Evolutionary conservation across 1,284 basidiomycete species (phyloP), one percentile per base, ranked within the genome.

Genomic region (Ganoderma resinaceum): DNA sequence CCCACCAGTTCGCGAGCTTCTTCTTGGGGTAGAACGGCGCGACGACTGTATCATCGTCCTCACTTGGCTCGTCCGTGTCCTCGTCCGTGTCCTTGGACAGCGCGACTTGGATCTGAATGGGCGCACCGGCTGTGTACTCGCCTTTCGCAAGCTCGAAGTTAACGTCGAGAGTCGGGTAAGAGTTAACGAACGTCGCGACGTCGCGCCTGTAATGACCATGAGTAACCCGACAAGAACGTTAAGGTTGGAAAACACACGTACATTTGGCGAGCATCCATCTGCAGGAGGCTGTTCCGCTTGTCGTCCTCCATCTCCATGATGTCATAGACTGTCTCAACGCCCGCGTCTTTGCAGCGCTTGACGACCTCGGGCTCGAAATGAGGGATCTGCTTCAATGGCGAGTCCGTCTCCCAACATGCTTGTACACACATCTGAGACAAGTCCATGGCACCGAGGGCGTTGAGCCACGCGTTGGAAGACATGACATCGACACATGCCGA

Each of bases 361-460:
- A 99, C 85, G 40, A 94, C 94, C 59, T 96, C 93, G 11, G 88
- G 81, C 72, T 97, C 95, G 80, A 99, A 99, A 81, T 98, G 95
- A 12, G 98, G 98, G 59, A 99, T 93, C 79, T 99, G 97, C 78
- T 94, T 95, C 77, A 99, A 81, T 0, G 96, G 95, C 58, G 93
- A 95, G 80, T 98, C 98, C 38, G 92, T 93, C 77, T 99, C 97
- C 97, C 97, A 99, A 79, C 97, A 92, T 0, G 95, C 97, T 81
- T 99, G 98, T 2, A 99, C 96, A 79, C 95, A 96, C 97, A 99
- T 99, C 82, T 99, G 98, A n/a, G 93, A 95, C 68, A 99, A 80
- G 82, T 99, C 98, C 98, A 99, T 99, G 0, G 97, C 97, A 61
- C 97, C 94, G 18, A 99, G 84, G 0, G 97, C 97, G 77, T 92